These are phyloP conservation scores for Hura crepitans DNA, from an alignment of 441 rosid species.

Conservation along the genomic window DNA sequence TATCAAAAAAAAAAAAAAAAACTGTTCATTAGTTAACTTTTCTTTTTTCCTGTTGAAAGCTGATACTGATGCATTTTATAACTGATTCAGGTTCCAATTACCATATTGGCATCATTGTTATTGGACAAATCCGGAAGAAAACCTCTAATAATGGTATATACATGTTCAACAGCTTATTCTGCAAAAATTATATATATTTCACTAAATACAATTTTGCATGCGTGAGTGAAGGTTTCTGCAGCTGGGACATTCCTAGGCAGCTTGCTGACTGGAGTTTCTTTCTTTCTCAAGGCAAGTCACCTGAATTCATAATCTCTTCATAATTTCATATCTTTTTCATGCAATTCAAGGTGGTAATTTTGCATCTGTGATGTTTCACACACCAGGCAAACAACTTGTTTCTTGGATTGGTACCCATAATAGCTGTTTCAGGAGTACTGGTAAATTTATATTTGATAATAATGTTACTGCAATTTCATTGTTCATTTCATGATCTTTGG, in stretches of 20 bases:
- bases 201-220: constrained; percentile 3
- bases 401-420: constrained; percentile 55
- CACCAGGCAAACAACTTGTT: constrained; percentile 51
- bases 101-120: constrained; percentile 67
- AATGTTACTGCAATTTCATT: not conserved
- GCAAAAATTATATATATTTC: not conserved
- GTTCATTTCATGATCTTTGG: not conserved
- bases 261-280: constrained; percentile 59
- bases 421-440: constrained; percentile 73
- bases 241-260: constrained; percentile 74
- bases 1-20: too few relatives aligned
- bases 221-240: constrained; percentile 53
- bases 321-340: not conserved
- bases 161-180: not conserved
- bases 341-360: constrained; percentile 17
- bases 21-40: not conserved
- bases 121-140: constrained; percentile 83
- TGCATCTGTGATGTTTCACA: constrained; percentile 2
- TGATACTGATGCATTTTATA: constrained; percentile 12
- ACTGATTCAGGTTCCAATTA: constrained; percentile 59
- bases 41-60: not conserved
- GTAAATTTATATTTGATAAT: constrained; percentile 29
- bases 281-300: constrained; percentile 57
- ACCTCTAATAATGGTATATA: constrained; percentile 71
- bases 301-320: not conserved